These are phyloP conservation scores for Noccaea bulbosa DNA, from an alignment of 345 rosid genomes.

Conservation along the genomic window DNA sequence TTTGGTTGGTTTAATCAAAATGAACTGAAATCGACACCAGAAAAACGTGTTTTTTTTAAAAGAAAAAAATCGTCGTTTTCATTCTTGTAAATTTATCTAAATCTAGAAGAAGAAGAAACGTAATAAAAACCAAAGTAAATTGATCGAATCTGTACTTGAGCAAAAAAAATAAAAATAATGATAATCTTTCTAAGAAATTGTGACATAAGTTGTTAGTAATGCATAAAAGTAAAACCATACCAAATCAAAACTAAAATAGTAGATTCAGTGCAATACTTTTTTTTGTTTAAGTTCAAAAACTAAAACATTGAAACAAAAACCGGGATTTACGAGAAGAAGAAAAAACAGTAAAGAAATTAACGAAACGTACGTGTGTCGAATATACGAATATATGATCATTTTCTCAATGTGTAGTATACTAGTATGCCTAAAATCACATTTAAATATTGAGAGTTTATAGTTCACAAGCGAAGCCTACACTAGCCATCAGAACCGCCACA, in stretches of 20 bases:
- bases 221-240: neutral
- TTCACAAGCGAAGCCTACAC: slow-evolving; percentile 9
- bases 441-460: slow-evolving; percentile 16
- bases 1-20: slow-evolving; percentile 26
- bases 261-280: no score
- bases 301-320: neutral
- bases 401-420: slow-evolving; percentile 8
- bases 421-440: neutral
- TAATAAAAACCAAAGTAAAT: neutral
- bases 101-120: neutral
- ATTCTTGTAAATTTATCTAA: neutral
- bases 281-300: no score
- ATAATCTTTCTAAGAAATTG: no score
- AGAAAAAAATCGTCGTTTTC: neutral
- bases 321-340: neutral
- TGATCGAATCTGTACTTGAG: no score
- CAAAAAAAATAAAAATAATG: no score
- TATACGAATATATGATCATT: slow-evolving; percentile 1
- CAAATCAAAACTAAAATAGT: neutral
- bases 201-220: neutral
- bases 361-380: slow-evolving; percentile 20
- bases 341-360: neutral
- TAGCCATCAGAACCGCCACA: slow-evolving; percentile 12
- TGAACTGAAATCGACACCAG: neutral
- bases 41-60: neutral